Percentiles rank a stretch among this genome's conserved stretches.
Evolutionary conservation across 2,329 filamentous ascomycete species (phyloP).

Genomic region (Phaeoacremonium minimum): DNA sequence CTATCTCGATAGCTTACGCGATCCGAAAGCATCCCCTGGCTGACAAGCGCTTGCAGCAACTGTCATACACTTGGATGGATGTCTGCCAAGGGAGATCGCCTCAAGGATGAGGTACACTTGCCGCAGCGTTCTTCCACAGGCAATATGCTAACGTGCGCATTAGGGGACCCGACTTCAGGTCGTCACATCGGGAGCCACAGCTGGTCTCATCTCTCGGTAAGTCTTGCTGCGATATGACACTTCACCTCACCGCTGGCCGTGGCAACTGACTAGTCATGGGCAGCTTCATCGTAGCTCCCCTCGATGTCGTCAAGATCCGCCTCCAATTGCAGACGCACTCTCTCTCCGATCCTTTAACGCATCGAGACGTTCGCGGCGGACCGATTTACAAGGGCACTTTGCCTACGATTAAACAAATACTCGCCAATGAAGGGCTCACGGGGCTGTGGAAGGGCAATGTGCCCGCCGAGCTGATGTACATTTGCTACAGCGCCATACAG

Average conservation of each 20-base stretch:
- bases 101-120: slow-evolving; percentile 55
- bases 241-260: too few relatives aligned
- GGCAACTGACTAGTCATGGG: too few relatives aligned
- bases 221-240: slow-evolving; percentile 8
- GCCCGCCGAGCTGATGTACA: slow-evolving; percentile 89
- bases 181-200: slow-evolving; percentile 53
- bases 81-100: slow-evolving; percentile 37
- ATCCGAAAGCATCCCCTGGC: too few relatives aligned
- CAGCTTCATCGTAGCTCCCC: slow-evolving; percentile 88
- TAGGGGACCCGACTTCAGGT: slow-evolving; percentile 55
- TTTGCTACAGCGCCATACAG: slow-evolving; percentile 84
- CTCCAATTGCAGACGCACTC: slow-evolving; percentile 90
- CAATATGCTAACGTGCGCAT: neutral
- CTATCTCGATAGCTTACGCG: too few relatives aligned
- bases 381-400: slow-evolving; percentile 70
- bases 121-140: neutral
- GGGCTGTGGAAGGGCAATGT: slow-evolving; percentile 98
- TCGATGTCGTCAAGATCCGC: slow-evolving; percentile 95
- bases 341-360: slow-evolving; percentile 66
- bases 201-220: slow-evolving; percentile 85
- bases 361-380: slow-evolving; percentile 40
- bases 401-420: slow-evolving; percentile 70
- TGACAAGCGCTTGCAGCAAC: too few relatives aligned
- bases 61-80: slow-evolving; percentile 35
- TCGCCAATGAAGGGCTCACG: slow-evolving; percentile 75